A percentile compares a stretch with the other conserved stretches of the same genome.
phyloP scores from a whole-genome alignment of 345 rosid species.

The Eucalyptus tenuipes region DNA sequence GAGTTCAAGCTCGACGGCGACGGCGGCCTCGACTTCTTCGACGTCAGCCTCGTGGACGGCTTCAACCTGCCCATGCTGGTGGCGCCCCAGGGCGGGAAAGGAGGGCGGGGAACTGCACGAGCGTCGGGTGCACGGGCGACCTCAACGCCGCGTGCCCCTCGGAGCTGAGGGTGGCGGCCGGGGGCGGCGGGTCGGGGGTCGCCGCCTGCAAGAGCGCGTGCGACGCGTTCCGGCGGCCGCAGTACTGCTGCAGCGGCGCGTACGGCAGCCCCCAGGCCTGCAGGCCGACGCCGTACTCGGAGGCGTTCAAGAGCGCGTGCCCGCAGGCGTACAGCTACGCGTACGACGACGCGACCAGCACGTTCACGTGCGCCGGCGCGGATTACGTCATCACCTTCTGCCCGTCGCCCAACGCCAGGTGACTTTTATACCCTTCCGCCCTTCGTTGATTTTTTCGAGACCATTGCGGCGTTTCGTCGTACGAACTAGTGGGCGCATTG shows the following conservation, averaged over 20 bases:
- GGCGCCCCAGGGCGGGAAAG: slow-evolving; percentile 69
- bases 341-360: slow-evolving; percentile 83
- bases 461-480: too few relatives aligned
- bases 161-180: slow-evolving; percentile 52
- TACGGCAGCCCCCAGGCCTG: slow-evolving; percentile 59
- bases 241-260: slow-evolving; percentile 83
- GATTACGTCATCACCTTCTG: slow-evolving; percentile 85
- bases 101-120: slow-evolving; percentile 38
- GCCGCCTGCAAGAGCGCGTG: slow-evolving; percentile 94
- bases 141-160: slow-evolving; percentile 71
- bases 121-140: slow-evolving; percentile 69
- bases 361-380: slow-evolving; percentile 80
- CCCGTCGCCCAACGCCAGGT: slow-evolving; percentile 78
- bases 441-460: neutral
- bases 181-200: slow-evolving; percentile 3
- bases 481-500: neutral
- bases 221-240: slow-evolving; percentile 63
- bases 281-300: slow-evolving; percentile 69
- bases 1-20: slow-evolving; percentile 74
- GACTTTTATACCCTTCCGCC: neutral
- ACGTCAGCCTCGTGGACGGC: slow-evolving; percentile 91
- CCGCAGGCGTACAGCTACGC: slow-evolving; percentile 98
- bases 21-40: slow-evolving; percentile 60
- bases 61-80: slow-evolving; percentile 85
- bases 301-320: slow-evolving; percentile 64